Base-by-base conservation (phyloP, 1,284 basidiomycete species). In the Boletellus dicymbophilus region DNA sequence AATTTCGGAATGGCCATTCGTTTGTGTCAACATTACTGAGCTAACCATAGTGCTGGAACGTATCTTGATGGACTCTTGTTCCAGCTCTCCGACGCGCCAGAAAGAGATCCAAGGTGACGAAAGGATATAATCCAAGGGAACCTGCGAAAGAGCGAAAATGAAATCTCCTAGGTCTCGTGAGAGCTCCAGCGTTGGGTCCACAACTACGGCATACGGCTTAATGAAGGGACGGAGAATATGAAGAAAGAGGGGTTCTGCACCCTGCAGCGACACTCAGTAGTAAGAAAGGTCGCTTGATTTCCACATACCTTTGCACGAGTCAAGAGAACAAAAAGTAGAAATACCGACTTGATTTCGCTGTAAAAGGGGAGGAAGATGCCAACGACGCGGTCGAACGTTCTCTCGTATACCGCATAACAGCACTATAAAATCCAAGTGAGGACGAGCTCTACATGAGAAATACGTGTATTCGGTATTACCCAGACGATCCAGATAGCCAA, bases 401-500 rank as follows among this genome's bases (percentile, higher is more conserved):
- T 74, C 66, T 91, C 88, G 55, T 89, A 85, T 25, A 75, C 67
- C 15, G 77, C 72, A 56, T 85, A 77, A 59, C 80, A 85, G 62
- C 77, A 81, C 85, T 90, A 54, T 37, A 60, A 51, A 55, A 51
- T 40, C 34, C 25, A n/a, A 34, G 50, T 65, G 53, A 62, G 58
- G n/a, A n/a, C n/a, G n/a, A 56, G 22, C 16, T 55, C 50, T 44
- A 40, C 47, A 44, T 40, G 28, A 43, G 45, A 40, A 50, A 47
- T 44, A 37, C 46, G 48, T 48, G 49, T 36, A 46, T 40, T 48
- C 67, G 39, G 47, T 28, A 79, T 71, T 69, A 89, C 89, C 87
- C 88, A 93, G 56, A 93, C 81, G 39, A 90, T 76, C 90, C 90
- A 92, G 12, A 92, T 79, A 25, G 87, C 81, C 51, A 92, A 71